Evolutionary conservation across 768 basidiomycete species (phyloP).

Genomic region (Gloeophyllum trabeum): DNA sequence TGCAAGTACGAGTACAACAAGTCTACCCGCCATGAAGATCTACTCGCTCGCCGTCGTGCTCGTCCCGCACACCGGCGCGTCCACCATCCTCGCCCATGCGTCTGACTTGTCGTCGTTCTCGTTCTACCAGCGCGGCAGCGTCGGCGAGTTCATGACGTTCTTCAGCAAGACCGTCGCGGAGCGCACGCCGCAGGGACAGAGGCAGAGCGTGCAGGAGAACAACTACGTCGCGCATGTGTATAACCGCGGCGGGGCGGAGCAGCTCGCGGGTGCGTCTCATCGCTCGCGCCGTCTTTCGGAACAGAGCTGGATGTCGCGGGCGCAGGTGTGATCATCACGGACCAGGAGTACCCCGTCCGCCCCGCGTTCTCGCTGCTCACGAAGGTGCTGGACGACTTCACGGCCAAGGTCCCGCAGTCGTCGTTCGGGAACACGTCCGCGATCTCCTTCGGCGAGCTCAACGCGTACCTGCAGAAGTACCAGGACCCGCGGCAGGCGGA

Average conservation of each 20-base stretch:
- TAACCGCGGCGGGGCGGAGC: constrained; percentile 79
- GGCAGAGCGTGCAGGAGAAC: constrained; percentile 93
- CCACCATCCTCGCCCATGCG: constrained; percentile 53
- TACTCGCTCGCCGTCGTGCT: constrained; percentile 69
- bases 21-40: constrained; percentile 76
- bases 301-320: constrained; percentile 1
- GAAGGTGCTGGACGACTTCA: constrained; percentile 90
- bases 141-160: constrained; percentile 90
- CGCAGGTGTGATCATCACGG: constrained; percentile 83
- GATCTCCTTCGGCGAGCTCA: constrained; percentile 70
- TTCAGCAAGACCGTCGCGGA: constrained; percentile 89
- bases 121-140: constrained; percentile 85
- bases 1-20: no score
- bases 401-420: constrained; percentile 63
- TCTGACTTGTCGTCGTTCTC: constrained; percentile 85
- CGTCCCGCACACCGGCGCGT: constrained; percentile 51
- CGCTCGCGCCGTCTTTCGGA: neutral
- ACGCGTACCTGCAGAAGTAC: constrained; percentile 78
- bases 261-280: constrained; percentile 58
- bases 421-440: constrained; percentile 52
- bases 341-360: constrained; percentile 92
- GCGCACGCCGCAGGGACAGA: constrained; percentile 75
- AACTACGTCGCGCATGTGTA: constrained; percentile 90
- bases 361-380: constrained; percentile 92
- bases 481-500: constrained; percentile 97